These are phyloP conservation scores for Larix kaempferi DNA, from an alignment of 75 land plant species.

Conservation along the genomic window DNA sequence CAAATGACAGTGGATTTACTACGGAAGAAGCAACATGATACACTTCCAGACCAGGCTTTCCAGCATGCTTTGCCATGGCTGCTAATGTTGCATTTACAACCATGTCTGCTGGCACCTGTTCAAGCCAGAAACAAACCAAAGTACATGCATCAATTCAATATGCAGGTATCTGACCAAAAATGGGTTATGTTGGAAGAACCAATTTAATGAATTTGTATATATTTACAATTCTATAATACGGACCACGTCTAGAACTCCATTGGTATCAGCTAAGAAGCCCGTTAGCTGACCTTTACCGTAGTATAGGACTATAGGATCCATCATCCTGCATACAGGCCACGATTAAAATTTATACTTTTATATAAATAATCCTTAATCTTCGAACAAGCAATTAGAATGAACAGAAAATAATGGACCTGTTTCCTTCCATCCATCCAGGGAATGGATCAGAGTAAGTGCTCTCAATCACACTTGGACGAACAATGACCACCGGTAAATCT, in stretches of 20 bases:
- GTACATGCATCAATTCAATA: too few species aligned
- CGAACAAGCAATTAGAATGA: background rate
- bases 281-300: slow-evolving; percentile 90
- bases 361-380: background rate
- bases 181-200: too few species aligned
- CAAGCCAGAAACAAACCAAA: too few species aligned
- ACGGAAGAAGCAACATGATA: slow-evolving; percentile 87
- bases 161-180: too few species aligned
- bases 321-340: slow-evolving; percentile 56
- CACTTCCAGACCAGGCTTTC: slow-evolving; percentile 34
- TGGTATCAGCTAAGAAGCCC: slow-evolving; percentile 76
- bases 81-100: slow-evolving; percentile 88
- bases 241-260: slow-evolving; percentile 87
- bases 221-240: slow-evolving; percentile 12
- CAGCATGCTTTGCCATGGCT: slow-evolving; percentile 78
- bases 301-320: slow-evolving; percentile 83
- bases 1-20: slow-evolving; percentile 63
- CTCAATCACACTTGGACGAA: slow-evolving; percentile 94
- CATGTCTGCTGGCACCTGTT: slow-evolving; percentile 91
- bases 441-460: slow-evolving; percentile 90
- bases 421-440: slow-evolving; percentile 99
- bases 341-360: background rate
- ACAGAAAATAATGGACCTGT: slow-evolving; percentile 38
- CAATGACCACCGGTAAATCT: slow-evolving; percentile 77
- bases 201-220: too few species aligned